These are phyloP conservation scores for Juglanconis oblonga DNA, from an alignment of 2,329 filamentous ascomycete species.

Conservation along the genomic window DNA sequence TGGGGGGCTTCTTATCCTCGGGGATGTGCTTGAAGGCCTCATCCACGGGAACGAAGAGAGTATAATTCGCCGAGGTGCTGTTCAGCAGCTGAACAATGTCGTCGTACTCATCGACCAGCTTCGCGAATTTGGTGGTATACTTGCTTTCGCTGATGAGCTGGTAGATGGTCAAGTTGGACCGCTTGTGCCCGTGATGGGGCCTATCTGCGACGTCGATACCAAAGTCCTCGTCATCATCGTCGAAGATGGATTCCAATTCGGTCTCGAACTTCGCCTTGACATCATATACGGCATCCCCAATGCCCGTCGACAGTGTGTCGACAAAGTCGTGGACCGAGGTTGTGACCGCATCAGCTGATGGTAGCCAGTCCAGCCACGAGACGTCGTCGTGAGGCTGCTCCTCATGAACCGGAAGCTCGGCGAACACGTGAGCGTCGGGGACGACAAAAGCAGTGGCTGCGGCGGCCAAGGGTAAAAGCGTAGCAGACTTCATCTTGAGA, in stretches of 20 bases:
- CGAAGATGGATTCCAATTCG: conserved; percentile 30
- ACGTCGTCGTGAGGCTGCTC: conserved; percentile 11
- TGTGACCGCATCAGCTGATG: conserved; percentile 14
- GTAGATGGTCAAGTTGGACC: conserved; percentile 71
- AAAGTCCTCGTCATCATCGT: conserved; percentile 22
- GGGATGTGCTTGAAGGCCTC: conserved; percentile 67
- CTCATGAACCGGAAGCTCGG: conserved; percentile 20
- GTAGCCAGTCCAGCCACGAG: conserved; percentile 19
- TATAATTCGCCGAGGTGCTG: conserved; percentile 70
- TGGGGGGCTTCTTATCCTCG: conserved; percentile 57
- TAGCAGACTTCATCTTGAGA: conserved; percentile 21
- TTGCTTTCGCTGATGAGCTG: conserved; percentile 74
- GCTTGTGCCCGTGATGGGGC: conserved; percentile 25
- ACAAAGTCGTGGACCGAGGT: conserved; percentile 14
- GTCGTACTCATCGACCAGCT: conserved; percentile 69
- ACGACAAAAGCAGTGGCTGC: conserved; percentile 23
- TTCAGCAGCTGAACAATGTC: conserved; percentile 73
- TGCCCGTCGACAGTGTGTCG: conserved; percentile 13
- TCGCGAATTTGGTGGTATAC: conserved; percentile 72
- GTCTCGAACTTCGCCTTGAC: conserved; percentile 13
- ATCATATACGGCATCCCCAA: conserved; percentile 16
- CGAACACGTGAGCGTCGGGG: conserved; percentile 18
- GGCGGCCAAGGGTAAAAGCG: conserved; percentile 19
- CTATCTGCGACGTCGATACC: conserved; percentile 1
- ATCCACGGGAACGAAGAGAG: conserved; percentile 78